A percentile compares a stretch with the other conserved stretches of the same genome.
These are phyloP conservation scores for Arachnomyces sp. DNA, from an alignment of 2,329 filamentous ascomycete genomes.

Conservation along the genomic window DNA sequence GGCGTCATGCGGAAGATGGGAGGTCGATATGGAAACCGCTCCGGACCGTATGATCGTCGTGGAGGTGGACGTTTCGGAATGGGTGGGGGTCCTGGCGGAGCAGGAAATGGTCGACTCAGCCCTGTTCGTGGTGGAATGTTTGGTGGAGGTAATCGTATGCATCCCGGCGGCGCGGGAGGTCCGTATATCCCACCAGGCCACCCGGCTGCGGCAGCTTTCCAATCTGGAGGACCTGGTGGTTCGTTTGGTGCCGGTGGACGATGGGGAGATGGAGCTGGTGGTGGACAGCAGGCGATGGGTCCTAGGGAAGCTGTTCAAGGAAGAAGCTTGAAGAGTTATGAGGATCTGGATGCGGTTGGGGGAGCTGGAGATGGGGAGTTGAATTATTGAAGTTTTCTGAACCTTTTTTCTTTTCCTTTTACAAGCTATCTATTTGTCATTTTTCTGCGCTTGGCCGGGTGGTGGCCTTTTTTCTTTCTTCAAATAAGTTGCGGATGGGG, in stretches of 20 bases:
- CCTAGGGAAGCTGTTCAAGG: slow-evolving; percentile 89
- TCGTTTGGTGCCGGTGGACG: slow-evolving; percentile 44
- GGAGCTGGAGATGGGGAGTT: slow-evolving; percentile 71
- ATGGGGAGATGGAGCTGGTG: slow-evolving; percentile 67
- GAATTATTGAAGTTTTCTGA: slow-evolving; percentile 60
- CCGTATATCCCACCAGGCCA: slow-evolving; percentile 34
- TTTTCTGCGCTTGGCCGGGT: slow-evolving; percentile 5
- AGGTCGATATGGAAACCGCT: slow-evolving; percentile 50
- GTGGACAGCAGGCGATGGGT: slow-evolving; percentile 64
- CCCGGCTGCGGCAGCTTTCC: slow-evolving; percentile 27
- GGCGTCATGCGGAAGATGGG: slow-evolving; percentile 65
- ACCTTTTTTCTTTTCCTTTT: slow-evolving; percentile 1
- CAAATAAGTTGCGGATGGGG: too few species aligned
- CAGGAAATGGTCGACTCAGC: slow-evolving; percentile 43
- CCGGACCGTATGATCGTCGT: slow-evolving; percentile 68
- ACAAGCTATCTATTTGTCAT: slow-evolving; percentile 1
- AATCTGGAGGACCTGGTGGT: slow-evolving; percentile 36
- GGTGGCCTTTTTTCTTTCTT: background rate
- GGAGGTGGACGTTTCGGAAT: slow-evolving; percentile 37
- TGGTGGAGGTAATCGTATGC: slow-evolving; percentile 25
- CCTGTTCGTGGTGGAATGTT: slow-evolving; percentile 33
- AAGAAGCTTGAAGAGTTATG: slow-evolving; percentile 90
- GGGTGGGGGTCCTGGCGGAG: background rate
- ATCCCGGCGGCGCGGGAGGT: slow-evolving; percentile 22
- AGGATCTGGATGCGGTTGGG: slow-evolving; percentile 84